phyloP scores from a whole-genome alignment of 2,329 filamentous ascomycete species.

The Cercospora citrullina region DNA sequence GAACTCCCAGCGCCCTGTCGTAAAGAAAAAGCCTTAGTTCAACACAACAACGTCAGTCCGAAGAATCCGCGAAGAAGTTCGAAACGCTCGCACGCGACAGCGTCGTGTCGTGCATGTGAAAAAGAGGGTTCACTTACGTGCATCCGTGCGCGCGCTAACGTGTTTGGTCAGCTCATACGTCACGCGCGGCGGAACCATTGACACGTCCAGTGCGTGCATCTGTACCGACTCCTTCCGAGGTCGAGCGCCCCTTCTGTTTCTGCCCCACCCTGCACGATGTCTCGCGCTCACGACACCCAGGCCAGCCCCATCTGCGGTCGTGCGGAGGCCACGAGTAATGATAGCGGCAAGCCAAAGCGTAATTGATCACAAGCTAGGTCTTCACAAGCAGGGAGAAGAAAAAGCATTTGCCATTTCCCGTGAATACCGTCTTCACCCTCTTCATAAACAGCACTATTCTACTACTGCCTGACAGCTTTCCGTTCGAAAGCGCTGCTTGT shows the following conservation, averaged over 20 bases:
- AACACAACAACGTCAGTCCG: slow-evolving; percentile 9
- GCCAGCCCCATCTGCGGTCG: slow-evolving; percentile 3
- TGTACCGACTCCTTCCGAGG: slow-evolving; percentile 11
- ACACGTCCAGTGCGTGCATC: neutral
- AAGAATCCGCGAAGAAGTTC: slow-evolving; percentile 11
- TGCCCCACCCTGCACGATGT: slow-evolving; percentile 4
- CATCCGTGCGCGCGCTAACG: slow-evolving; percentile 2
- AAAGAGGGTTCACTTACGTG: slow-evolving; percentile 9
- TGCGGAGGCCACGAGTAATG: slow-evolving; percentile 4
- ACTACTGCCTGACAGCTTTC: too few species aligned
- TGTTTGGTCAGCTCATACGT: neutral
- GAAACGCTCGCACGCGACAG: slow-evolving; percentile 11
- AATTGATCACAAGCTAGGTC: neutral
- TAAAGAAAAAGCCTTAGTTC: neutral
- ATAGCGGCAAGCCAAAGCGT: neutral
- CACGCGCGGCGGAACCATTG: neutral
- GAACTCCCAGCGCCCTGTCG: neutral
- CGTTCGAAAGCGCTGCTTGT: neutral
- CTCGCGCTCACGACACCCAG: neutral
- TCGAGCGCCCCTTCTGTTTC: neutral
- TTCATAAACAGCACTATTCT: neutral
- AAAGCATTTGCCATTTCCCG: neutral
- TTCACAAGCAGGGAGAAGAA: slow-evolving; percentile 2
- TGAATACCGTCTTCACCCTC: neutral
- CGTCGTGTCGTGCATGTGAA: slow-evolving; percentile 13